Conservation (phyloP, 441 rosid genomes). For the Gossypium schwendimanii region DNA sequence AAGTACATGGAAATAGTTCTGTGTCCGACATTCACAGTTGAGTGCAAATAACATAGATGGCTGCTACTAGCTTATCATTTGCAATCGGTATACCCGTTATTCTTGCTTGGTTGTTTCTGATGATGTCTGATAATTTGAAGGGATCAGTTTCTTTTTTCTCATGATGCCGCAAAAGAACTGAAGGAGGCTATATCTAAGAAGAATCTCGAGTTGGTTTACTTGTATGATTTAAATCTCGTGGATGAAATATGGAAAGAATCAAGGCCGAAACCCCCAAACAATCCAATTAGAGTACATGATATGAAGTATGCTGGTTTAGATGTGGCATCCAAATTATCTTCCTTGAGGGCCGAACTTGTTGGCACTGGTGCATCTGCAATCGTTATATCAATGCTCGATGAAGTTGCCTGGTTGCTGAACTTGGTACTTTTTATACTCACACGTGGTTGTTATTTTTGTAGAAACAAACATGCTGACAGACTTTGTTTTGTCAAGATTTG, state of each 20-base stretch:
- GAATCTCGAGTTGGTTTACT: conserved; percentile 73
- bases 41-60: neutral
- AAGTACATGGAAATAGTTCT: neutral
- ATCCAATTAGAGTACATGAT: conserved; percentile 72
- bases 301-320: conserved; percentile 82
- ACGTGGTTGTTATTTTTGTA: neutral
- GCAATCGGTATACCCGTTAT: neutral
- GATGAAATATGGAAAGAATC: conserved; percentile 87
- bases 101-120: conserved; percentile 25
- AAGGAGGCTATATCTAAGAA: conserved; percentile 67
- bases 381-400: conserved; percentile 90
- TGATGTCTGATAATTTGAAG: conserved; percentile 62
- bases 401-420: conserved; percentile 93
- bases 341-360: conserved; percentile 57
- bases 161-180: conserved; percentile 87
- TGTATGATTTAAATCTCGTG: conserved; percentile 67
- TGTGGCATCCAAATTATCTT: conserved; percentile 58
- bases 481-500: neutral
- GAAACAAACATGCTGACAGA: neutral
- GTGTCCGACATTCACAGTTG: neutral
- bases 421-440: conserved; percentile 39
- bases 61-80: neutral
- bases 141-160: conserved; percentile 96
- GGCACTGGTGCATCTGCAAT: conserved; percentile 76
- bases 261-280: conserved; percentile 77